Base-by-base conservation (phyloP, 305 asterid species). In the Fraxinus velutina region DNA sequence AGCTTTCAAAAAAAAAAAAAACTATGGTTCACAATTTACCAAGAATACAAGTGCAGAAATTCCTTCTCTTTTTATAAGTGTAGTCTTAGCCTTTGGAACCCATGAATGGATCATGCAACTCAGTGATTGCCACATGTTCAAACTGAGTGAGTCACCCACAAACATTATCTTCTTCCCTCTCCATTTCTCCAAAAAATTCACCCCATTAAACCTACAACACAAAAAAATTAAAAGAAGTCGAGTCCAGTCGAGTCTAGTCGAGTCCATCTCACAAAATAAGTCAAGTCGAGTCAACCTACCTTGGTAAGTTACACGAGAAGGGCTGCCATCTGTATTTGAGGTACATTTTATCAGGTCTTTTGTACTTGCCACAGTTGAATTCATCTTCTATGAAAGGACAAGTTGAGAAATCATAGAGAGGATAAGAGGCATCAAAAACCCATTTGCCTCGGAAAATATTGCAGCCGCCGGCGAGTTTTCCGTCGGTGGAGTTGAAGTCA, bases 1-100 rank as follows among this genome's bases (percentile, higher is more conserved):
- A 2, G 70, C 73, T n/a, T 64, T 24, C 30, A 21, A 24, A 13
- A 9, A 55, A 75, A 55, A 55, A 75, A 52, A 7, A 24, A n/a
- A 24, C 5, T 6, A 7, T 2, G 5, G 12, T 27, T 21, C 70
- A 70, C 5, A 37, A 83, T 82, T 86, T 33, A 95, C 99, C 97
- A 87, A 80, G 86, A 95, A 95, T 6, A 86, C 83, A 83, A 93
- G 85, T 52, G 92, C 89, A 52, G 86, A 73, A 0, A 89, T 80
- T 13, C 92, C 95, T 1, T 75, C 39, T 42, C 66, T 50, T 44
- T 36, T 75, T 22, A 75, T 50, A 33, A 75, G 36, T 24, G 66
- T 5, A 55, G 62, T 75, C 39, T 13, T 75, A 2, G 68, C 32
- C 33, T 75, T 47, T 29, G 79, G 79, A 22, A 27, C 66, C 39